Evolutionary conservation across 2,329 filamentous ascomycete species (phyloP), one percentile per base, ranked within the genome.

Genomic region (Stemphylium beticola): DNA sequence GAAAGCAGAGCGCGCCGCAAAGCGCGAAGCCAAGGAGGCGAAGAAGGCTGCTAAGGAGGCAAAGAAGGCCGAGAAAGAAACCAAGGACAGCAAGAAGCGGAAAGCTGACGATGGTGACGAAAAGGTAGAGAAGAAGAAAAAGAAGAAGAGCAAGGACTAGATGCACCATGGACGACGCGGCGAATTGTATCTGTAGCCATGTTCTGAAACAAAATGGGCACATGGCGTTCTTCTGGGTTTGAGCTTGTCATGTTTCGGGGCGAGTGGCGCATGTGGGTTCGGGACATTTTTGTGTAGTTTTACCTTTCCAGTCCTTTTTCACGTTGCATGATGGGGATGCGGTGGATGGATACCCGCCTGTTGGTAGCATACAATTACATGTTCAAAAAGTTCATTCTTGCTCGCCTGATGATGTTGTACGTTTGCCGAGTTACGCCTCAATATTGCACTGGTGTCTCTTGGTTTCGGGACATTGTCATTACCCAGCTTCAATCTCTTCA

Each of bases 121-220:
- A n/a, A 63, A 61, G 40, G 43, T 44, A 0, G 85, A 89, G 78
- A 83, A 89, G 77, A 83, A 89, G 75, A 86, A 85, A 76, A 85
- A 86, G 77, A 80, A 82, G 72, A 88, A 88, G 81, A 76, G 66
- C 69, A 74, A 76, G 69, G 73, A 65, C 24, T 75, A 75, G 63
- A 65, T 42, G 32, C 42, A 55, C 58, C 55, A 53, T 40, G 47
- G 20, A 49, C 6, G 38, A 37, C 15, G 34, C 46, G 29, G 38
- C 41, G n/a, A 49, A 22, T 39, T 41, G 49, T 55, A 54, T 47
- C 57, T 42, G 48, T 57, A 42, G 51, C 53, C 57, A 56, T 58
- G 47, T 62, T 45, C 31, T 39, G 42, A 47, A 51, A 45, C 46
- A 60, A 60, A 64, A 55, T 48, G 58, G 61, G 58, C 47, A 49